Conservation (phyloP, 768 basidiomycete species). For the button mushroom (Agaricus bisporus) region DNA sequence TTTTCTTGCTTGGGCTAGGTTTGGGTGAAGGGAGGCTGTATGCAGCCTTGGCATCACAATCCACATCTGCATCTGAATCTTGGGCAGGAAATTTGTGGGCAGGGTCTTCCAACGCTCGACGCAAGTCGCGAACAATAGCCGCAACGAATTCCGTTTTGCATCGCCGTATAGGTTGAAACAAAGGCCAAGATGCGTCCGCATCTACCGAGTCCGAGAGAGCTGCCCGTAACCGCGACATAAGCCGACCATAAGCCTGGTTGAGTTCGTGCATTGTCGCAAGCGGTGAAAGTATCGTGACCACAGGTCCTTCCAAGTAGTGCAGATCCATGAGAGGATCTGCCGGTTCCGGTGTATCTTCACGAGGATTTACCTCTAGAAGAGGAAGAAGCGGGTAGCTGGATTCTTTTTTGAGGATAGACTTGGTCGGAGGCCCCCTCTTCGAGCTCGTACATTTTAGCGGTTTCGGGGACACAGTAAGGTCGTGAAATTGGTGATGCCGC, state of each 20-base stretch:
- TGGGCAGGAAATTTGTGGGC: slow-evolving; percentile 17
- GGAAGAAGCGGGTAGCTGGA: slow-evolving; percentile 20
- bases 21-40: slow-evolving; percentile 57
- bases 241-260: slow-evolving; percentile 68
- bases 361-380: slow-evolving; percentile 19
- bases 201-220: slow-evolving; percentile 39
- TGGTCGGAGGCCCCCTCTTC: slow-evolving; percentile 21
- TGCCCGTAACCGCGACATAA: slow-evolving; percentile 58
- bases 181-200: slow-evolving; percentile 57
- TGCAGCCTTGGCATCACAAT: slow-evolving; percentile 18
- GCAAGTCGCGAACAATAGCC: slow-evolving; percentile 64
- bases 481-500: slow-evolving; percentile 42
- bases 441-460: slow-evolving; percentile 15
- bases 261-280: slow-evolving; percentile 48
- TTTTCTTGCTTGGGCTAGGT: slow-evolving; percentile 60
- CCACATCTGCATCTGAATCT: slow-evolving; percentile 22
- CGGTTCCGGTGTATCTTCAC: slow-evolving; percentile 77
- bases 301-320: slow-evolving; percentile 59
- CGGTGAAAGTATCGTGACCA: slow-evolving; percentile 49
- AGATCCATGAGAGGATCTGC: slow-evolving; percentile 57
- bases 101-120: slow-evolving; percentile 60
- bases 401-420: slow-evolving; percentile 17
- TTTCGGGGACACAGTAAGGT: slow-evolving; percentile 24
- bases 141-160: slow-evolving; percentile 44
- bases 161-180: slow-evolving; percentile 65